phyloP scores from a whole-genome alignment of 139 green algal species.

The Closterium sp. region DNA sequence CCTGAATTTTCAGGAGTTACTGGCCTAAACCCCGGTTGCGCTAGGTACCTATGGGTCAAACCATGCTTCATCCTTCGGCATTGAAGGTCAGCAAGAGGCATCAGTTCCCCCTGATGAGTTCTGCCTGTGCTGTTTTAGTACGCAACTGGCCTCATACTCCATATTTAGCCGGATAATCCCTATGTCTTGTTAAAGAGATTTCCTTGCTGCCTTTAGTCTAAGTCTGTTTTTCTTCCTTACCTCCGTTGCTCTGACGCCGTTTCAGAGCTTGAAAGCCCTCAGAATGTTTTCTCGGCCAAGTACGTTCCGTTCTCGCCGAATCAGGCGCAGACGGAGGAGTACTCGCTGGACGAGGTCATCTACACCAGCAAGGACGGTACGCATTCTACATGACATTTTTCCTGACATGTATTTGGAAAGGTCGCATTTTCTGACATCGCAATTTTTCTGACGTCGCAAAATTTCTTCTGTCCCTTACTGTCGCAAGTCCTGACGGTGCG shows the following conservation, averaged over 20 bases:
- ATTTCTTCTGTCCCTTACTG: neutral
- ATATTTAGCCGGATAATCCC: neutral
- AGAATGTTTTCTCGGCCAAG: conserved; percentile 75
- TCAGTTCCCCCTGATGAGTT: neutral
- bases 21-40: neutral
- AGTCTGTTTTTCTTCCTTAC: neutral
- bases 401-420: too few species aligned
- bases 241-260: neutral
- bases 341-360: conserved; percentile 91
- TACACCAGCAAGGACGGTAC: conserved; percentile 76
- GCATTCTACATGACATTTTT: neutral
- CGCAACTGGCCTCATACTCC: neutral
- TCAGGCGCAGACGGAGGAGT: conserved; percentile 69
- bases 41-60: neutral
- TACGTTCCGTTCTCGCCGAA: conserved; percentile 89
- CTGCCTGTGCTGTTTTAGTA: too few species aligned
- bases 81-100: neutral
- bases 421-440: too few species aligned
- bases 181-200: neutral
- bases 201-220: neutral
- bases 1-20: neutral
- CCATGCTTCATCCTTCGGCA: neutral
- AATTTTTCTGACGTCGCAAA: neutral
- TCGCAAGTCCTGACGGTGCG: too few species aligned
- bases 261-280: conserved; percentile 22